Evolutionary conservation across 2,329 filamentous ascomycete species (phyloP).

Genomic region (Byssochlamys sp.): DNA sequence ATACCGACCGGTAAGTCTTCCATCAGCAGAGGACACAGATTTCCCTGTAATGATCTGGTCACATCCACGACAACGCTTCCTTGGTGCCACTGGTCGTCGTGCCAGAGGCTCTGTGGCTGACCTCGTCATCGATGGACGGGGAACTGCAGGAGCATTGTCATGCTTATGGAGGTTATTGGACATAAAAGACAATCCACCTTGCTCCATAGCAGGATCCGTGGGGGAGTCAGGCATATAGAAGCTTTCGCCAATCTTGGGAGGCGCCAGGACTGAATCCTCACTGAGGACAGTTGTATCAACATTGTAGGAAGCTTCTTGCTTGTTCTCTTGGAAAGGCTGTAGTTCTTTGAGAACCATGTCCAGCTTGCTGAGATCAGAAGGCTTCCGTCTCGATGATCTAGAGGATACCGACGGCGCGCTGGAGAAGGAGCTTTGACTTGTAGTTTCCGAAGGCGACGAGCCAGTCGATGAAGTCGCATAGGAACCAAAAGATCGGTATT

Average conservation of each 20-base stretch:
- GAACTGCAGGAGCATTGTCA: conserved; percentile 9
- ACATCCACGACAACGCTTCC: conserved; percentile 78
- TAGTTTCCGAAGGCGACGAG: conserved; percentile 51
- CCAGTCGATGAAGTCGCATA: conserved; percentile 54
- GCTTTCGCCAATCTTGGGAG: conserved; percentile 21
- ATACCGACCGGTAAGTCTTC: conserved; percentile 81
- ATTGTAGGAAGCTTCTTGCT: conserved; percentile 22
- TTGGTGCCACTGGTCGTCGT: conserved; percentile 41
- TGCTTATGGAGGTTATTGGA: conserved; percentile 3
- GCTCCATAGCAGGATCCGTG: conserved; percentile 38
- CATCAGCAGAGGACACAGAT: conserved; percentile 86
- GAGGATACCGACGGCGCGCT: conserved; percentile 42
- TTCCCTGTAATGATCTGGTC: conserved; percentile 70
- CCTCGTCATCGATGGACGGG: conserved; percentile 7
- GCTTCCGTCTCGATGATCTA: conserved; percentile 21
- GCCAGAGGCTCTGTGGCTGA: conserved; percentile 23
- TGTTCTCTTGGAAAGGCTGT: conserved; percentile 19
- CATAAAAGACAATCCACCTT: conserved; percentile 29
- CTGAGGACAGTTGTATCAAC: not conserved
- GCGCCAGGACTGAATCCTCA: conserved; percentile 13
- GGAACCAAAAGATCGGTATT: not conserved
- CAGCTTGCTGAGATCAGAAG: conserved; percentile 33
- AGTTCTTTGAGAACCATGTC: conserved; percentile 49
- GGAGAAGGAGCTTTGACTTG: conserved; percentile 54
- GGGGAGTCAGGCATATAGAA: conserved; percentile 36